Evolutionary conservation across 23 red algal species (phyloP).

Genomic region (Gracilaria domingensis): DNA sequence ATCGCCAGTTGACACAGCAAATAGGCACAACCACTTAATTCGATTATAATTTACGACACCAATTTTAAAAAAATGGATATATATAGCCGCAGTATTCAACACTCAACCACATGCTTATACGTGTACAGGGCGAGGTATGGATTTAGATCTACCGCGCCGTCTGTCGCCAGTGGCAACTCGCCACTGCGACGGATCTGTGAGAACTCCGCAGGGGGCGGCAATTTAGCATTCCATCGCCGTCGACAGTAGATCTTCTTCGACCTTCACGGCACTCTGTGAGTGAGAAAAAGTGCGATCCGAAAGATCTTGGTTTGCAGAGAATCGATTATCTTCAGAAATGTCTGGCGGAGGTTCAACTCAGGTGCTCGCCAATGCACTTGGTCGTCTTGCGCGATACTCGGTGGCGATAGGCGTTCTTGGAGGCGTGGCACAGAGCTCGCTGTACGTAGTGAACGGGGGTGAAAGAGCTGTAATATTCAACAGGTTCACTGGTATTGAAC

Average conservation of each 20-base stretch:
- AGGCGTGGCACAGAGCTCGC: conserved; percentile 43
- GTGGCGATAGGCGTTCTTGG: conserved; percentile 69
- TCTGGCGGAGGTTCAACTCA: conserved; percentile 44
- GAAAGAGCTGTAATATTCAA: conserved; percentile 99
- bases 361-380: conserved; percentile 67
- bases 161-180: no score
- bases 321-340: not conserved
- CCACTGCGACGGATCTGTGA: not conserved
- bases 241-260: not conserved
- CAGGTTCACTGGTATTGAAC: conserved; percentile 79
- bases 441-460: conserved; percentile 89
- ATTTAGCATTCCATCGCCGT: not conserved
- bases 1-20: no score
- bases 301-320: not conserved
- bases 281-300: not conserved
- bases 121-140: not conserved
- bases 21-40: no score
- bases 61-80: no score
- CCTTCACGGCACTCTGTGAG: not conserved
- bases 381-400: conserved; percentile 71
- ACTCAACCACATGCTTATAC: not conserved
- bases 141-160: not conserved
- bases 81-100: no score
- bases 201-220: not conserved
- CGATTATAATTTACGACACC: no score